Base-by-base conservation (phyloP, 495 filamentous ascomycete species). In the Pyronema omphalodes region DNA sequence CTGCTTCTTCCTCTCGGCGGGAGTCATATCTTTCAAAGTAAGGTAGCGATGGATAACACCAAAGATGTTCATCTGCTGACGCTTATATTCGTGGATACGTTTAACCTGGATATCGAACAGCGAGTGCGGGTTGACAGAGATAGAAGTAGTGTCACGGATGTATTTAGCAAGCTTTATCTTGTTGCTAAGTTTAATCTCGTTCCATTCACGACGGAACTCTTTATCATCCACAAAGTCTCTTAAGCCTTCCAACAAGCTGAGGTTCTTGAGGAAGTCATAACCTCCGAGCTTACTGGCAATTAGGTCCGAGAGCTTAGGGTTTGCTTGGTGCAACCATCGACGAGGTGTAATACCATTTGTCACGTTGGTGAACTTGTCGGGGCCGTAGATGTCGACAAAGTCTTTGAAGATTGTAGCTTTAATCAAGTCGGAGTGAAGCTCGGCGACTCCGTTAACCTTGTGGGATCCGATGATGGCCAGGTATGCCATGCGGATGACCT, bases 371-470 rank as follows among this genome's bases (percentile, higher is more conserved):
- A 98, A 98, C 64, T 93, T 93, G 73, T 98, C 91, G 0, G 83
- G 81, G 3, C 91, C 91, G 63, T 88, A 96, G 55, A 98, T 83
- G 39, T 73, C 73, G 40, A 98, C 89, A 63, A 98, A 98, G 69
- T 96, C 93, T 69, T 88, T 96, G 78, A 98, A 96, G 56, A 98
- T 88, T n/a, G 91, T 98, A 3, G 88, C 88, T 71, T 86, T 86
- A 70, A 98, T 88, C 18, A 98, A 74, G 63, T 98, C 91, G 4
- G 91, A 98, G 68, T 98, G 91, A 52, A 98, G 71, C 68, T 96
- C 91, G 18, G 91, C 91, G 29, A 98, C 91, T 63, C 91, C 91
- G 62, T 98, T 98, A 69, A 98, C 91, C 69, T 96, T 96, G 75
- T 98, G 91, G 18, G 91, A 96, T 33, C 93, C 91, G 63, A 98